Base-by-base conservation (phyloP, 129 eudicot genomes). In the Flaveria trinervia region DNA sequence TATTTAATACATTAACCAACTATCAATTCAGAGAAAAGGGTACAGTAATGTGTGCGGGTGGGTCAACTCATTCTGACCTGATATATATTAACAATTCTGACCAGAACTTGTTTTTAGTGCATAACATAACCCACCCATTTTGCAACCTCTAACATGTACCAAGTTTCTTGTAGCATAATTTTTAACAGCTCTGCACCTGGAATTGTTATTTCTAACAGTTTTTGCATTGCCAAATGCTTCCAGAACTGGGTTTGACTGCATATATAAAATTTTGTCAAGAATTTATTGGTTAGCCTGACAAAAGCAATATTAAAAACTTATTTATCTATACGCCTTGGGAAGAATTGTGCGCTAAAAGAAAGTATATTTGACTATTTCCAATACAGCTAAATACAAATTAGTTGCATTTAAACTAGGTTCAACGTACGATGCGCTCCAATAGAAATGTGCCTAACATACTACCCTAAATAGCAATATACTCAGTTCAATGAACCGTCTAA, bases 141-240 rank as follows among this genome's bases (percentile, higher is more conserved):
- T 67, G 28, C 51, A 48, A 67, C 28, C 30, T 67, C 26, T 67
- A 13, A 65, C 45, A 39, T n/a, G 78, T 64, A 75, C 44, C 71
- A 79, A 61, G 46, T 71, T 71, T 79, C 55, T 54, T 57, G 76
- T 52, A 80, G 78, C 73, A 72, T 46, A 65, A 74, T 17, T 68
- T 45, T 50, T 12, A 71, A 68, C 50, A 69, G 65, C 51, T 23
- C 22, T 70, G 83, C 56, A 93, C 98, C 97, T 94, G 78, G 98
- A 94, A 81, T 94, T 94, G 87, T 94, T 94, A 69, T 94, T 91
- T 85, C 98, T 86, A 65, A 91, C 96, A 60, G 98, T 94, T 86
- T 94, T 94, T 65, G 98, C 98, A 83, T 94, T 94, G 80, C 98
- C 97, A 86, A 94, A 94, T 79, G 98, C 98, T 88, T 94, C 98